These are phyloP conservation scores for Pseudoperonospora humuli DNA, from an alignment of 352 stramenopile genomes.

Conservation along the genomic window DNA sequence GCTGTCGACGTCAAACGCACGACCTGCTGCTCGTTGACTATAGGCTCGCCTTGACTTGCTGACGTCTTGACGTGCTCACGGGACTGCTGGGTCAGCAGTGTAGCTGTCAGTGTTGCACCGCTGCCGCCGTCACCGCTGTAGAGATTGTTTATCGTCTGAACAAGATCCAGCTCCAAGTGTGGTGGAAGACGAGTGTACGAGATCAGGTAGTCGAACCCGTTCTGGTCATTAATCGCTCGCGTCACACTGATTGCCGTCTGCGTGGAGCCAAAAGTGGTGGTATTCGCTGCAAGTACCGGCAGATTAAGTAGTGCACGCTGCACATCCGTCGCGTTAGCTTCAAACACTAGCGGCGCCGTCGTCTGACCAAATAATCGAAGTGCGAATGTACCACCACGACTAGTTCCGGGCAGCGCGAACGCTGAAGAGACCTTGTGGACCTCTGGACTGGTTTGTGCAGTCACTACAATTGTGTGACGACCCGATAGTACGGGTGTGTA, in stretches of 20 bases:
- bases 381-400: slow-evolving; percentile 76
- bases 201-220: slow-evolving; percentile 72
- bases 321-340: slow-evolving; percentile 66
- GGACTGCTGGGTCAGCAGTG: slow-evolving; percentile 25
- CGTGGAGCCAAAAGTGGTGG: background rate
- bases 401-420: slow-evolving; percentile 48
- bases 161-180: slow-evolving; percentile 23
- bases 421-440: slow-evolving; percentile 75
- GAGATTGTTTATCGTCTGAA: slow-evolving; percentile 57
- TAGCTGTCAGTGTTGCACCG: slow-evolving; percentile 22
- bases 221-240: slow-evolving; percentile 34
- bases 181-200: slow-evolving; percentile 47
- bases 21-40: slow-evolving; percentile 69
- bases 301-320: slow-evolving; percentile 58
- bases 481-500: slow-evolving; percentile 83
- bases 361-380: slow-evolving; percentile 58
- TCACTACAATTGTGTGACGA: slow-evolving; percentile 80
- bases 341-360: slow-evolving; percentile 66
- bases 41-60: slow-evolving; percentile 32
- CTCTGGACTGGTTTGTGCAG: slow-evolving; percentile 65
- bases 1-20: slow-evolving; percentile 40
- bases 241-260: slow-evolving; percentile 41
- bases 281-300: slow-evolving; percentile 23
- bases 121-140: slow-evolving; percentile 41
- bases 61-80: slow-evolving; percentile 75